Conservation (phyloP, 208 protist species). For the Angomonas ambiguus region DNA sequence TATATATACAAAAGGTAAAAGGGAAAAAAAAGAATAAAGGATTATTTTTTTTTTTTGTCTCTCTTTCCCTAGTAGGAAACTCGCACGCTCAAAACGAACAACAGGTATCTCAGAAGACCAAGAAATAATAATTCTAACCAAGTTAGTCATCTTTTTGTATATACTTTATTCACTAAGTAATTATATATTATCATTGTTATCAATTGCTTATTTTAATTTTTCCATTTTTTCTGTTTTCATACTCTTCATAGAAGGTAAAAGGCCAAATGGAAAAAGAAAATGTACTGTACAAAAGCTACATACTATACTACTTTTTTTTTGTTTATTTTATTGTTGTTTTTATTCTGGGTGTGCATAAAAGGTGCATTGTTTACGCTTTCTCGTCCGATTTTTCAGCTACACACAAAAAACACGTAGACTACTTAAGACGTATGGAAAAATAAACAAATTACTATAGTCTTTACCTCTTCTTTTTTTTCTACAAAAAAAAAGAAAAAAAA, state of each 20-base stretch:
- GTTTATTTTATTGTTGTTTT: too few relatives aligned
- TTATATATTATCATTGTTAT: conserved; percentile 1
- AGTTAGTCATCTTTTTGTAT: not conserved
- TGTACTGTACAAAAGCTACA: too few relatives aligned
- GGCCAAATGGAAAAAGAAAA: too few relatives aligned
- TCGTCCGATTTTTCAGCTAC: too few relatives aligned
- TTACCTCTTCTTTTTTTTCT: conserved; percentile 1
- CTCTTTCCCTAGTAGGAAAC: not conserved
- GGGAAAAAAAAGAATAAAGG: not conserved
- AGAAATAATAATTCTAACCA: not conserved
- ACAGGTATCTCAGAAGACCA: not conserved
- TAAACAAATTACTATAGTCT: conserved; percentile 5
- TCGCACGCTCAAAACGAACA: not conserved
- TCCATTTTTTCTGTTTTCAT: not conserved
- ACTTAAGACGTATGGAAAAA: not conserved
- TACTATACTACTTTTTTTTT: too few relatives aligned
- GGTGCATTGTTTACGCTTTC: too few relatives aligned
- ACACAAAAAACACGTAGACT: too few relatives aligned
- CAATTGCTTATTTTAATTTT: not conserved
- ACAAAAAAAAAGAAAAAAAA: too few relatives aligned
- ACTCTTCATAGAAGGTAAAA: too few relatives aligned
- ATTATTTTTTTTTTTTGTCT: too few relatives aligned
- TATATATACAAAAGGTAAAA: conserved; percentile 11
- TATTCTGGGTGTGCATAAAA: too few relatives aligned
- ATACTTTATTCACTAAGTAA: not conserved